These are phyloP conservation scores for Erysiphe pulchra DNA, from an alignment of 2,329 filamentous ascomycete genomes.

Conservation along the genomic window DNA sequence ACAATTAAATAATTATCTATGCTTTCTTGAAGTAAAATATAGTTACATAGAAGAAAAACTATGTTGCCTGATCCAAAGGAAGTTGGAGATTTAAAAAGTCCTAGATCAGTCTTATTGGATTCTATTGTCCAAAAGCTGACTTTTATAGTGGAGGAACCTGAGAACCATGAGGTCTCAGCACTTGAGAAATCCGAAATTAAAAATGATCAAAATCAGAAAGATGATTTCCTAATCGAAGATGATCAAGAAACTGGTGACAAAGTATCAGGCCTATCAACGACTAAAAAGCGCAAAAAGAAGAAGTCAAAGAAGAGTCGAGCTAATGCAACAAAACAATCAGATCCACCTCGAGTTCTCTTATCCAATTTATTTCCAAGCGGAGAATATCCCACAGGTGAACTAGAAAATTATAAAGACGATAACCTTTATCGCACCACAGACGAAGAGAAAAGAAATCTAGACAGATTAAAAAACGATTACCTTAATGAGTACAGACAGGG, in stretches of 20 bases:
- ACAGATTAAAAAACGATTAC: conserved; percentile 59
- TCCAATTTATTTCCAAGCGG: conserved; percentile 48
- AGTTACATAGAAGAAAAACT: no score
- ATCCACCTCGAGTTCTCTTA: conserved; percentile 48
- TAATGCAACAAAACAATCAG: conserved; percentile 42
- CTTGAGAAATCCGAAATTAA: no score
- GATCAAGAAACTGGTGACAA: not conserved
- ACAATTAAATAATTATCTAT: no score
- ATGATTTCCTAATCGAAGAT: no score
- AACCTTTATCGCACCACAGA: conserved; percentile 56
- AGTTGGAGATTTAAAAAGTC: no score
- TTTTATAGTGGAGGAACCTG: no score
- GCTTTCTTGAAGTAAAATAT: no score
- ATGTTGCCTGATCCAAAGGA: no score
- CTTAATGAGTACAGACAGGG: conserved; percentile 58
- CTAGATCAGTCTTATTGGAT: no score
- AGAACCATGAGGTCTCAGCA: no score
- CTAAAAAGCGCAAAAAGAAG: conserved; percentile 59
- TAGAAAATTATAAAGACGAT: conserved; percentile 52
- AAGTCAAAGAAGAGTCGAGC: conserved; percentile 49
- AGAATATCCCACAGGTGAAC: conserved; percentile 52
- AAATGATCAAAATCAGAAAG: no score
- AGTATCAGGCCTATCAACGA: conserved; percentile 13
- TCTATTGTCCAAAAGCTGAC: no score
- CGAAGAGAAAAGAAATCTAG: conserved; percentile 64